A percentile compares a stretch with the other conserved stretches of the same genome.
Conservation (phyloP, 1,284 basidiomycete genomes). For the Pyrrhoderma lamaoense region DNA sequence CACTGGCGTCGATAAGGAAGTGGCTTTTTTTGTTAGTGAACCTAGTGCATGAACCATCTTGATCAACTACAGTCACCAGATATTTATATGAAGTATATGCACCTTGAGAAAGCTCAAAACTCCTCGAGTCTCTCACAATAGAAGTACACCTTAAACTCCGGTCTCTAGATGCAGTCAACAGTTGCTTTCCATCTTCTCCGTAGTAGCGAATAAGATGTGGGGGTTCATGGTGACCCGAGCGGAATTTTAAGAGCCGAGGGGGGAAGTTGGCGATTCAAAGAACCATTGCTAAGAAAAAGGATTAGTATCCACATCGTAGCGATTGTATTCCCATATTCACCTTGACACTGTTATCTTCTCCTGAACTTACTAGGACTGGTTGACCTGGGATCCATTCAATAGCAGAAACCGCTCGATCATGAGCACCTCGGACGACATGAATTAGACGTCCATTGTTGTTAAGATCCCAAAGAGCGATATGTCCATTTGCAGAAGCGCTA, state of each 20-base stretch:
- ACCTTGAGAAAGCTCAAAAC: constrained; percentile 95
- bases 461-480: constrained; percentile 88
- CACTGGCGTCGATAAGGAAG: constrained; percentile 71
- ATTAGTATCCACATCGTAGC: not conserved
- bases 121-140: constrained; percentile 89
- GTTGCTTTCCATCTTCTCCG: constrained; percentile 91
- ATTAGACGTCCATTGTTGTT: constrained; percentile 74
- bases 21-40: constrained; percentile 80
- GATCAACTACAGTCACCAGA: not conserved
- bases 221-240: constrained; percentile 88
- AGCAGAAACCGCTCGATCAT: constrained; percentile 74
- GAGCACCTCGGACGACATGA: constrained; percentile 80
- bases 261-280: constrained; percentile 83
- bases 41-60: constrained; percentile 35
- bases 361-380: constrained; percentile 79
- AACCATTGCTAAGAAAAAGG: constrained; percentile 79
- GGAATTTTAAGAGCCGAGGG: constrained; percentile 87
- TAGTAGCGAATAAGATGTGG: constrained; percentile 93
- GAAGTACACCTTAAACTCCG: constrained; percentile 85
- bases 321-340: constrained; percentile 32
- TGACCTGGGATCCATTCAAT: constrained; percentile 90
- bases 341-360: constrained; percentile 91
- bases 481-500: constrained; percentile 78
- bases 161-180: constrained; percentile 84
- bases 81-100: constrained; percentile 15